Base-by-base conservation (phyloP, 2,329 filamentous ascomycete species). In the Calonectria pseudoturangicola region DNA sequence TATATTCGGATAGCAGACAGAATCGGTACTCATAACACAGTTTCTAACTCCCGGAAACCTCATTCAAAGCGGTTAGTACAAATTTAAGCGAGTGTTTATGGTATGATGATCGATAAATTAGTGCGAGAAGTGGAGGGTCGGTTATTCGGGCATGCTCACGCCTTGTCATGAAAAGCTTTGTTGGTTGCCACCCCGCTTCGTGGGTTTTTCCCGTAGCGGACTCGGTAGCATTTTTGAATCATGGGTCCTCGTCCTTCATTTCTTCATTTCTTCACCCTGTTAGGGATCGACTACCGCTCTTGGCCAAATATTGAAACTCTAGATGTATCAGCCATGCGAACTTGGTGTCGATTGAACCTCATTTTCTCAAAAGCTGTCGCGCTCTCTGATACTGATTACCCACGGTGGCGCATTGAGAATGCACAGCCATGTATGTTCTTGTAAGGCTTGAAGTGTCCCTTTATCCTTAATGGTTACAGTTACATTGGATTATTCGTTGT, bases 121-220 rank as follows among this genome's bases (percentile, higher is more conserved):
- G 18, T 18, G 41, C 15, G 8, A n/a, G 43, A 21, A 47, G n/a
- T 10, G n/a, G 43, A 18, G 28, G 50, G 18, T 54, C 9, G 16
- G 6, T 33, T 28, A 25, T 21, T 50, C 15, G 1, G 25, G 9
- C 30, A 33, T 33, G 5, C n/a, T 27, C 7, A 27, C 15, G 16
- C 7, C 3, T 30, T 8, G 50, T 12, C 18, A 54, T 54, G 50
- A 33, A 33, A 33, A 6, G n/a, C 18, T n/a, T n/a, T n/a, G 28
- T 8, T 54, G 7, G 8, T 21, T 13, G 12, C 28, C 12, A 18
- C 50, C 28, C 16, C 43, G n/a, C 16, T 36, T 3, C 39, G 54
- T 58, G 54, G 54, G 54, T 58, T 39, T 58, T 58, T 16, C 16
- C 54, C 54, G 54, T 25, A 27, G n/a, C n/a, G n/a, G 18, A 36